These are phyloP conservation scores for Epichloe bromicola DNA, from an alignment of 2,329 filamentous ascomycete genomes.

Conservation along the genomic window DNA sequence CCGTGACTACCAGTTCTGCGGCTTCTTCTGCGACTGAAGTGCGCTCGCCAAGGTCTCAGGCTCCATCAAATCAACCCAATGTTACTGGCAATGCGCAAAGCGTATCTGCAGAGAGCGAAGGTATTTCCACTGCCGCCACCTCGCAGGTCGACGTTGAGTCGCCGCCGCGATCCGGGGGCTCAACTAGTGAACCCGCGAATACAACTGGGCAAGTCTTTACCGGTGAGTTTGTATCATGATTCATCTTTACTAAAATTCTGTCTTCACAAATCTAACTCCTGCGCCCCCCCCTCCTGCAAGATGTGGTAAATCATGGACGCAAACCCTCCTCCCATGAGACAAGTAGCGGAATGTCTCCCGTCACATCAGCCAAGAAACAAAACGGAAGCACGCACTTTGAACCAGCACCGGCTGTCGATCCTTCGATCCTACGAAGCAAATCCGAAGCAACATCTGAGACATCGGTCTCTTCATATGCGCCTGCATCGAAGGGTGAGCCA, in stretches of 20 bases:
- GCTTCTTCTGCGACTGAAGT: slow-evolving; percentile 6
- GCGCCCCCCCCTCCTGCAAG: neutral
- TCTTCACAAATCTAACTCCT: neutral
- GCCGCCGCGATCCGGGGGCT: neutral
- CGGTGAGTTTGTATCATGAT: slow-evolving; percentile 1
- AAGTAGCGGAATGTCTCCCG: neutral
- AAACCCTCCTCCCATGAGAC: neutral
- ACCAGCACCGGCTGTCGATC: neutral
- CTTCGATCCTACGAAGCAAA: neutral
- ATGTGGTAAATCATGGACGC: neutral
- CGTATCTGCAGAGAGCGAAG: neutral
- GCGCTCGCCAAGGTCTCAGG: neutral
- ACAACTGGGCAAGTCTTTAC: neutral
- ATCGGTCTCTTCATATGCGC: neutral
- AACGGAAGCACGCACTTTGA: neutral
- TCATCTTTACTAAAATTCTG: neutral
- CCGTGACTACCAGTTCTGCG: slow-evolving; percentile 8
- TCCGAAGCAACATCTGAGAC: slow-evolving; percentile 6
- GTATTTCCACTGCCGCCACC: neutral
- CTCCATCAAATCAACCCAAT: neutral
- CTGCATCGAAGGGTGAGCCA: slow-evolving; percentile 4
- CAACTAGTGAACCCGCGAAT: neutral
- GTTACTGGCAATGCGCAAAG: neutral
- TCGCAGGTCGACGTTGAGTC: neutral
- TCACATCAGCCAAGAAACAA: neutral